phyloP scores from a whole-genome alignment of 129 eudicot genomes.

The Silybum marianum region DNA sequence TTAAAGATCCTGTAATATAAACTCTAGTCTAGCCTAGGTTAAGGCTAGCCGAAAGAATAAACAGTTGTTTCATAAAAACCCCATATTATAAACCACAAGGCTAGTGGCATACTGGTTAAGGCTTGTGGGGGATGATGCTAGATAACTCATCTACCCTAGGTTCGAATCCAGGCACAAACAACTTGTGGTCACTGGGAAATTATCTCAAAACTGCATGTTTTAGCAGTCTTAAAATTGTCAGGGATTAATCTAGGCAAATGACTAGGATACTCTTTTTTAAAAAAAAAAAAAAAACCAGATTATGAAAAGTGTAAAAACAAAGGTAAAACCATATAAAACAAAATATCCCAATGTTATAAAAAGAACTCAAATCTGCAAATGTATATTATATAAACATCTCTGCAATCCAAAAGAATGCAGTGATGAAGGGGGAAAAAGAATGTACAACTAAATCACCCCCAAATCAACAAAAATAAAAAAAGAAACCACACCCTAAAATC shows the following conservation, averaged over 20 bases:
- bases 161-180: too few relatives aligned
- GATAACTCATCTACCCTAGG: too few relatives aligned
- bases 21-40: too few relatives aligned
- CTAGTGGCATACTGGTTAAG: too few relatives aligned
- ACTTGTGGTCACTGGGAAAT: too few relatives aligned
- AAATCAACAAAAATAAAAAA: neutral
- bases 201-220: too few relatives aligned
- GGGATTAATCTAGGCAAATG: too few relatives aligned
- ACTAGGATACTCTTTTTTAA: too few relatives aligned
- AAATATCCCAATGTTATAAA: constrained; percentile 6
- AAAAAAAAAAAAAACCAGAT: neutral
- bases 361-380: constrained; percentile 12
- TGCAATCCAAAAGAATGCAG: neutral
- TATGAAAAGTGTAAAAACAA: neutral
- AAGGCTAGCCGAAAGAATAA: neutral
- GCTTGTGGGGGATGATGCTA: too few relatives aligned
- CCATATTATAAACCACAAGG: neutral
- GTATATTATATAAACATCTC: constrained; percentile 14
- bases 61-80: neutral
- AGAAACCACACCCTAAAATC: constrained; percentile 21
- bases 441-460: constrained; percentile 38
- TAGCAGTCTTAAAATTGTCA: too few relatives aligned
- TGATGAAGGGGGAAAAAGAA: constrained; percentile 16
- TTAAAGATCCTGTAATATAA: too few relatives aligned
- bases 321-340: neutral